phyloP scores from a whole-genome alignment of 2,329 filamentous ascomycete genomes.

The Aspergillus carbonarius region DNA sequence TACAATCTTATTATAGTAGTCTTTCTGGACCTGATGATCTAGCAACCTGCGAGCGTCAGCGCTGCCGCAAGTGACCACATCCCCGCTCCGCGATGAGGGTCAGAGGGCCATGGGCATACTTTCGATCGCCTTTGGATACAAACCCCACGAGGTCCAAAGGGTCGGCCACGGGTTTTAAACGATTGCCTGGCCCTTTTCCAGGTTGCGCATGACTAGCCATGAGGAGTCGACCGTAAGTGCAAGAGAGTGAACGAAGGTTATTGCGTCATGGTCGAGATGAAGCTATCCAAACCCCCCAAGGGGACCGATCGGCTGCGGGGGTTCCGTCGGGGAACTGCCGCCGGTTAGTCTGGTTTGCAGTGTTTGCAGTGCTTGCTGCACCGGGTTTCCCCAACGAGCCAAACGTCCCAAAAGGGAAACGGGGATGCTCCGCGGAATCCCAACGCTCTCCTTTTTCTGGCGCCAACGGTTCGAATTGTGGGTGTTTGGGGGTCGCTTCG shows the following conservation, averaged over 20 bases:
- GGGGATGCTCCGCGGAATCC: slow-evolving; percentile 3
- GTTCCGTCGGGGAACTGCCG: not conserved
- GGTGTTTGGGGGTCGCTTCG: not conserved
- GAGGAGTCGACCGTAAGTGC: not conserved
- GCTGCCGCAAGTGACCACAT: not conserved
- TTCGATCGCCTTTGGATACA: slow-evolving; percentile 85
- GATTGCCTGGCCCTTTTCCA: slow-evolving; percentile 26
- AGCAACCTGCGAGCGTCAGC: slow-evolving; percentile 57
- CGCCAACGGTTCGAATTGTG: not conserved
- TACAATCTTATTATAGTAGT: slow-evolving; percentile 82
- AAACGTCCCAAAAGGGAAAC: not conserved
- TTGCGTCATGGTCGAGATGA: not conserved
- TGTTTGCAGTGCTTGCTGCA: slow-evolving; percentile 13
- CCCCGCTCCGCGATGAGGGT: not conserved
- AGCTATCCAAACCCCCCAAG: not conserved
- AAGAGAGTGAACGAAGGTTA: not conserved
- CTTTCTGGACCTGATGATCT: slow-evolving; percentile 75
- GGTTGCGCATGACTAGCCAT: slow-evolving; percentile 24
- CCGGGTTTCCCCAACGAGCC: slow-evolving; percentile 22
- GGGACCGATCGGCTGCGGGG: not conserved
- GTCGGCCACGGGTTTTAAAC: slow-evolving; percentile 74
- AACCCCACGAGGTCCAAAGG: slow-evolving; percentile 78
- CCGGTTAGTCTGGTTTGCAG: slow-evolving; percentile 8
- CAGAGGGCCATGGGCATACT: slow-evolving; percentile 51
- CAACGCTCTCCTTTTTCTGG: not conserved